Evolutionary conservation across 768 basidiomycete species (phyloP).

Genomic region (Tulasnella sp.): DNA sequence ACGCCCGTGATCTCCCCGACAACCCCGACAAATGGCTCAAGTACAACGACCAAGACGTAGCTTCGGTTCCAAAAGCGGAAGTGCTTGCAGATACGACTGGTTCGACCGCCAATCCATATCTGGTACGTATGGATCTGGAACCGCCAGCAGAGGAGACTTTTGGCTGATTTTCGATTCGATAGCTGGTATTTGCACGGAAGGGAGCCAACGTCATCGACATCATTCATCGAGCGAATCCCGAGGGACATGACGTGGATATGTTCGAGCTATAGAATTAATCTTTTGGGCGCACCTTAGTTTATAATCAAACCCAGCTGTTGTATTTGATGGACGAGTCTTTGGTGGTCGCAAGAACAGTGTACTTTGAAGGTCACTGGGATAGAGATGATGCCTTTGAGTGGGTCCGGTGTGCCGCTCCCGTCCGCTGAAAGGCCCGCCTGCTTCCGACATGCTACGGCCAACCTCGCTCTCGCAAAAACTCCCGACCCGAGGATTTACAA

Average conservation of each 20-base stretch:
- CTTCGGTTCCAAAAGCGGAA: constrained; percentile 70
- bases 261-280: background rate
- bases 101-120: constrained; percentile 82
- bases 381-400: no score
- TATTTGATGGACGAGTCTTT: background rate
- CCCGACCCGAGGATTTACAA: no score
- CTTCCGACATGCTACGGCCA: no score
- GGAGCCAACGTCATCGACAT: constrained; percentile 76
- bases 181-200: constrained; percentile 83
- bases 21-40: constrained; percentile 88
- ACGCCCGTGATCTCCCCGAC: constrained; percentile 79
- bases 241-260: constrained; percentile 15
- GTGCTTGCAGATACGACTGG: constrained; percentile 89
- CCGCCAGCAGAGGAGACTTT: background rate
- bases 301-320: background rate
- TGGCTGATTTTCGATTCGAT: constrained; percentile 15
- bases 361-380: no score
- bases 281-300: background rate
- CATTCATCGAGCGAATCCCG: constrained; percentile 27
- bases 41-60: constrained; percentile 89
- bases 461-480: no score
- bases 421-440: no score
- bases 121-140: constrained; percentile 51
- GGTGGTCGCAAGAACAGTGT: no score
- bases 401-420: no score